Evolutionary conservation across 805 yeast species (phyloP), one percentile per base, ranked within the genome.

Genomic region (Novakomyces olei): DNA sequence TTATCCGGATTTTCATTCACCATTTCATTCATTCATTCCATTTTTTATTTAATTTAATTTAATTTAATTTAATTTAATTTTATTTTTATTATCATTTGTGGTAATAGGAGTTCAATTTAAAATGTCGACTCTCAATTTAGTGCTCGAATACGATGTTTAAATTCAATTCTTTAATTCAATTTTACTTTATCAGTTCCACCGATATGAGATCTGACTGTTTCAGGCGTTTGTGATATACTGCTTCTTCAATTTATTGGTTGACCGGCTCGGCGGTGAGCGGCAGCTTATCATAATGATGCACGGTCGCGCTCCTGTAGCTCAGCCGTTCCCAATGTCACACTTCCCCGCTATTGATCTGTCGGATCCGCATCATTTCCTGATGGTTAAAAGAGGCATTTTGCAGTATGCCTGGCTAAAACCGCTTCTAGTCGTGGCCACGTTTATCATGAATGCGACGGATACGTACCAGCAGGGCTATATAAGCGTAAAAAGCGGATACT

Each of bases 391-490:
- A 38, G 85, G 91, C 2, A 72, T 88, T 5, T 54, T 88, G 32
- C 99, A 88, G 50, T 88, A 85, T 47, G 93, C 85, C 5, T 88
- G 94, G 94, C 50, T 83, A 37, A 83, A 91, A 45, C 95, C 95
- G 0, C 38, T 79, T 9, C 59, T 83, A n/a, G 73, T 81, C 37
- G 37, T 71, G 8, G 54, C 63, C n/a, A 58, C 63, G 17, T 48
- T 65, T 16, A 34, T 64, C 26, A 51, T 67, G 19, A 65, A 69
- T 37, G 37, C 62, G 1, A 36, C 58, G 10, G 67, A 70, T 0
- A 44, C 58, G 32, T 67, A 72, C 44, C 55, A 67, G 33, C 64
- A 63, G 16, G 63, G 65, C 34, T 57, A 63, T 35, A 51, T 69
- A 41, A 55, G 68, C 8, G 32, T 55, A 9, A 40, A 51, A 2